phyloP scores from a whole-genome alignment of 495 filamentous ascomycete genomes.

The Penicillium cosmopolitanum region DNA sequence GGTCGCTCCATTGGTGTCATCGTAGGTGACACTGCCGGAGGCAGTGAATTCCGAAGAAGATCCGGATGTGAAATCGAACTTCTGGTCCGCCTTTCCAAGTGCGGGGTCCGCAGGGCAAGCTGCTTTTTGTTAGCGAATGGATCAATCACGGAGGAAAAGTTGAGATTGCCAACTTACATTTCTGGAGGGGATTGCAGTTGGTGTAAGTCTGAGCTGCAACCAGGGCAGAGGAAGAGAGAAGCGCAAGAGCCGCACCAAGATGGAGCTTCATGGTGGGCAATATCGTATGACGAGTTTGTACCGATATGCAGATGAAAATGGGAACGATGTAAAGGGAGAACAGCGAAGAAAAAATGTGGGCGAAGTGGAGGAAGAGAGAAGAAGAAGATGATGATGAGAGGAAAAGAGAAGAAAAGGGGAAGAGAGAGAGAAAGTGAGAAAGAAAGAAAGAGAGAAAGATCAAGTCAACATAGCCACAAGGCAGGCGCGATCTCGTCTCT shows the following conservation, averaged over 20 bases:
- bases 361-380: neutral
- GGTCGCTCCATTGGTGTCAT: constrained; percentile 67
- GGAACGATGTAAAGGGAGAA: neutral
- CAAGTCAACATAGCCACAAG: constrained; percentile 8
- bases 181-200: constrained; percentile 71
- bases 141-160: neutral
- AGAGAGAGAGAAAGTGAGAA: constrained; percentile 4
- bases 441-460: constrained; percentile 6
- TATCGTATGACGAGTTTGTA: neutral
- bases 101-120: constrained; percentile 80
- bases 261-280: constrained; percentile 35
- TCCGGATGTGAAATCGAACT: constrained; percentile 79
- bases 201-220: constrained; percentile 75
- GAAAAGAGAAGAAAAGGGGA: constrained; percentile 6
- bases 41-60: constrained; percentile 68
- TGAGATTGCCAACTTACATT: constrained; percentile 51
- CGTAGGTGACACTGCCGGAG: constrained; percentile 68
- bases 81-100: constrained; percentile 71
- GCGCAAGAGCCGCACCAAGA: constrained; percentile 29
- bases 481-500: constrained; percentile 12
- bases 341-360: neutral
- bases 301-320: neutral
- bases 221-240: constrained; percentile 37
- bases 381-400: constrained; percentile 1
- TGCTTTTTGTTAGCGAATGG: constrained; percentile 30